phyloP scores from a whole-genome alignment of 2,329 filamentous ascomycete genomes.

The Fusarium multiceps region DNA sequence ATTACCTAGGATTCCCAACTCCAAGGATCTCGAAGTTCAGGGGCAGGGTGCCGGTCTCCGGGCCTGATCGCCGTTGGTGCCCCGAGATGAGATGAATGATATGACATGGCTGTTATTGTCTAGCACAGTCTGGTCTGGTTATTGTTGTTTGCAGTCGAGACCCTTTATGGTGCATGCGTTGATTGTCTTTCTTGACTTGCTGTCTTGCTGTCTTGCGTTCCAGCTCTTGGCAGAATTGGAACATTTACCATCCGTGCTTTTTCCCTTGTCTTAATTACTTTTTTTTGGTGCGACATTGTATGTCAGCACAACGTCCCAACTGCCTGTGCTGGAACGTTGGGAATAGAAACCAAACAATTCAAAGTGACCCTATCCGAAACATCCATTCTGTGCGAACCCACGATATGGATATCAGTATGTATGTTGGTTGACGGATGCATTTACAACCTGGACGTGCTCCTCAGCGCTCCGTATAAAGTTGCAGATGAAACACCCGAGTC shows the following conservation, averaged over 20 bases:
- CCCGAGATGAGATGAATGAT: conserved; percentile 29
- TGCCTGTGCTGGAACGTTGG: conserved; percentile 1
- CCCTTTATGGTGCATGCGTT: conserved; percentile 6
- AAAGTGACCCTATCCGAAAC: conserved; percentile 7
- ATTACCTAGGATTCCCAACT: conserved; percentile 27
- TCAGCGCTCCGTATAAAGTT: conserved; percentile 6
- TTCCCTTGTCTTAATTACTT: background rate
- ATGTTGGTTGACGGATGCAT: background rate
- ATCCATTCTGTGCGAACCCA: conserved; percentile 3
- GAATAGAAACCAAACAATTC: conserved; percentile 12
- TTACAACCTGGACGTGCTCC: conserved; percentile 1
- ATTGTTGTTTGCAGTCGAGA: conserved; percentile 18
- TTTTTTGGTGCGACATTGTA: conserved; percentile 24
- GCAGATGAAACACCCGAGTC: conserved; percentile 31
- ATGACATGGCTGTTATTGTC: conserved; percentile 16
- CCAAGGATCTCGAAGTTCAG: conserved; percentile 21
- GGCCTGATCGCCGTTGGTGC: conserved; percentile 24
- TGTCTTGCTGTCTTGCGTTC: conserved; percentile 26
- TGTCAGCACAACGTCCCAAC: background rate
- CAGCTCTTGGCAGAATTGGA: conserved; percentile 19
- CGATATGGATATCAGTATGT: background rate
- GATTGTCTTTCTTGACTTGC: conserved; percentile 4
- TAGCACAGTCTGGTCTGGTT: background rate
- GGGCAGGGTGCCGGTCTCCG: conserved; percentile 19
- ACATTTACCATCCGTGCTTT: background rate